Base-by-base conservation (phyloP, 805 yeast species). In the Cyberlindnera samutprakarnensis region DNA sequence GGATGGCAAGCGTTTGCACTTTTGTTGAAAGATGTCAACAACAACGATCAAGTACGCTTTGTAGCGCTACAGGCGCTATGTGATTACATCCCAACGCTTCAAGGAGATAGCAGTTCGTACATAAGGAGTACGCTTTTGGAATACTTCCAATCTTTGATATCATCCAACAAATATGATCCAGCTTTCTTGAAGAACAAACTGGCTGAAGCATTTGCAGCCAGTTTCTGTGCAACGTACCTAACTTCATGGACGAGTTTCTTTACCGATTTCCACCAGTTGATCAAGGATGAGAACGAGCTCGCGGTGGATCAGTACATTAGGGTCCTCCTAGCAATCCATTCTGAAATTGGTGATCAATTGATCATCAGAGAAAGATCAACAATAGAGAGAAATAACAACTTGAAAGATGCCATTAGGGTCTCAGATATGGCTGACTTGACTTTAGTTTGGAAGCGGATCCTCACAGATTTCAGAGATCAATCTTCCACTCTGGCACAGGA, bases 261-360 rank as follows among this genome's bases (percentile, higher is more conserved):
- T 47, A 63, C 59, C 27, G 80, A 75, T 42, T 49, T 76, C 24
- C 51, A 67, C 25, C 43, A 54, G 10, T 44, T 72, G 24, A 36
- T 51, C 14, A 46, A 38, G n/a, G 46, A 47, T 27, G 47, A 41
- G 23, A 46, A 64, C 23, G 51, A 46, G 22, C 34, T 50, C 10
- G 53, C 51, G 0, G 47, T 43, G 53, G 96, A 88, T 50, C 73
- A 83, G 55, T 87, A 81, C 54, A 57, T 80, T 23, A 71, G 96
- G 49, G 70, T 86, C 7, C 61, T 87, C 37, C 56, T 76, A 26
- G 72, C 81, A 19, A 75, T 92, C 38, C 96, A 92, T 54, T 78
- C 78, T 18, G 96, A 88, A 57, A 86, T 92, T 44, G 98, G 95
- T 21, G 98, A 92, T 54, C 92, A 83, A 51, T 70, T 88, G 43